Base-by-base conservation (phyloP, 257 asterid genomes). In the Solanum phureja region DNA sequence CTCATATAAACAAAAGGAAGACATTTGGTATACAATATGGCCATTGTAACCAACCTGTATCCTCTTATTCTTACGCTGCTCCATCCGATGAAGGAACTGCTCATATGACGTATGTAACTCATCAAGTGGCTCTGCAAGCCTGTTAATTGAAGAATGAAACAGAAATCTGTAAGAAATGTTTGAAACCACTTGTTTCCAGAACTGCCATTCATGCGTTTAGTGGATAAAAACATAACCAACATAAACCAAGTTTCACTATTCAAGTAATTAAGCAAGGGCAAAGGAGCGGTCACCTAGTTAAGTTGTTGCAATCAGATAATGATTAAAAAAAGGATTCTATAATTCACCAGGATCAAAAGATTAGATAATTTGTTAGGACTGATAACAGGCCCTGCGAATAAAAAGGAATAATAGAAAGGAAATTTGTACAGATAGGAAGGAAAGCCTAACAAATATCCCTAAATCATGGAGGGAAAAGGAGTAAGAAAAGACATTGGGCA, bases 101-200 rank as follows among this genome's bases (percentile, higher is more conserved):
- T 95, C 98, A 66, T 92, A 95, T 64, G 98, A 92, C 88, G 94
- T 97, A 85, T 94, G 98, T 94, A 97, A 87, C 94, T 95, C 98
- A 75, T 92, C 94, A 35, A 90, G 94, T 87, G 99, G 98, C 93
- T 97, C 98, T 16, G 98, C 98, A 89, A 94, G 95, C 92, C 99
- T 97, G 95, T 86, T 87, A 33, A 37, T 34, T 40, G 88, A 89
- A 58, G 86, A 73, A 85, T 52, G 83, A 71, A 13, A 86, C 9
- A 58, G 23, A 87, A 11, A 44, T 74, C 35, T 49, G 76, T 86
- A 38, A 87, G 31, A 35, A 29, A 44, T 85, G 62, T 68, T 29
- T 72, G 79, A 37, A 84, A 87, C 68, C n/a, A 89, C 72, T 29
- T 29, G 31, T 73, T 62, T 46, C 85, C 75, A 83, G 83, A 19